A percentile compares a stretch with the other conserved stretches of the same genome.
Evolutionary conservation across 805 yeast genomes (phyloP).

Genomic region (Teunomyces tritomae): DNA sequence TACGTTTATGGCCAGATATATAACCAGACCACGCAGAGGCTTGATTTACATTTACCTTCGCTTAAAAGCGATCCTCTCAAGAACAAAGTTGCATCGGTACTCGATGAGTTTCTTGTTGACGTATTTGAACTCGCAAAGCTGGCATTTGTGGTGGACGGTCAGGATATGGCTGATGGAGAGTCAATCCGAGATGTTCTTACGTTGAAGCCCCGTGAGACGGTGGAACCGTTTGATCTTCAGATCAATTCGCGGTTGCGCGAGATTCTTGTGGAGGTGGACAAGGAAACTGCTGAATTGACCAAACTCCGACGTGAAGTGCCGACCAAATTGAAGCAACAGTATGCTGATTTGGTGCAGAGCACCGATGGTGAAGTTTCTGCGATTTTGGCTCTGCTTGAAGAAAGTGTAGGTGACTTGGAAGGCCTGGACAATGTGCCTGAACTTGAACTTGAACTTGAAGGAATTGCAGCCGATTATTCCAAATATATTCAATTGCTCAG

Average conservation of each 20-base stretch:
- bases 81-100: constrained; percentile 38
- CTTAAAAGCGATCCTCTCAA: constrained; percentile 39
- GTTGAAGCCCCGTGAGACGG: constrained; percentile 34
- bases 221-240: constrained; percentile 70
- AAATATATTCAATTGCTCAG: constrained; percentile 26
- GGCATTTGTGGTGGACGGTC: constrained; percentile 60
- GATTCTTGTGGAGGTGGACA: constrained; percentile 59
- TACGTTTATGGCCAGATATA: constrained; percentile 46
- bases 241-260: constrained; percentile 59
- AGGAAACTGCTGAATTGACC: constrained; percentile 56
- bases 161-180: constrained; percentile 9
- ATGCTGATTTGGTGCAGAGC: constrained; percentile 29
- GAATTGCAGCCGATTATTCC: constrained; percentile 24
- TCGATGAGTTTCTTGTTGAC: constrained; percentile 47
- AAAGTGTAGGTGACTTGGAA: constrained; percentile 7
- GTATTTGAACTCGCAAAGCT: constrained; percentile 57
- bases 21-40: constrained; percentile 40
- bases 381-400: constrained; percentile 20
- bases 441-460: constrained; percentile 11
- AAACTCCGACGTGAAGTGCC: constrained; percentile 56
- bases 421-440: too few species aligned
- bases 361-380: constrained; percentile 31
- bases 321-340: constrained; percentile 31
- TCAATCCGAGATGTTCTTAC: constrained; percentile 16
- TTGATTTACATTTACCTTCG: constrained; percentile 49